These are phyloP conservation scores for Penicillium roqueforti DNA, from an alignment of 495 filamentous ascomycete genomes.

Conservation along the genomic window DNA sequence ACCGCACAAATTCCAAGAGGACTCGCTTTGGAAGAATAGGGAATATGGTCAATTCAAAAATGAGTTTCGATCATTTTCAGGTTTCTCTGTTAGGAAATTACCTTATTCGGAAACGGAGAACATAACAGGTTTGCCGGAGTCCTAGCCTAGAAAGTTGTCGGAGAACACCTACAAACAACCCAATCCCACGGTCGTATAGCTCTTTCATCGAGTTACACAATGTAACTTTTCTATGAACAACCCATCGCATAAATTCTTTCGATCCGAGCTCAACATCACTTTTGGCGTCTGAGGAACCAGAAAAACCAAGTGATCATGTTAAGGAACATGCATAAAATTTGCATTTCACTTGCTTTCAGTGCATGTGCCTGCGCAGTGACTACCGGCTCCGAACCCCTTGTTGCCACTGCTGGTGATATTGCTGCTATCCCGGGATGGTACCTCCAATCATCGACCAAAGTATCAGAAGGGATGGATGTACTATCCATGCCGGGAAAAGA, in stretches of 20 bases:
- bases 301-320: not conserved
- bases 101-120: not conserved
- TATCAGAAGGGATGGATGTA: constrained; percentile 28
- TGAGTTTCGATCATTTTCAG: not conserved
- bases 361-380: not conserved
- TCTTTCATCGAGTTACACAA: not conserved
- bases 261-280: not conserved
- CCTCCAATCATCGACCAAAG: constrained; percentile 45
- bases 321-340: not conserved
- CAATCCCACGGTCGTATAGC: constrained; percentile 3
- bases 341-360: constrained; percentile 1
- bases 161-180: not conserved
- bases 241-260: not conserved
- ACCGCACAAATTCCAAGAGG: not conserved
- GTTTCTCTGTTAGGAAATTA: not conserved
- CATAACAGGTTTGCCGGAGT: not conserved
- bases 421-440: constrained; percentile 53
- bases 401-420: constrained; percentile 26
- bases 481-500: constrained; percentile 48
- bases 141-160: not conserved
- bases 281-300: not conserved
- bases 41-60: not conserved
- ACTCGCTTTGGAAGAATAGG: no score
- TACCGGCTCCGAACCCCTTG: constrained; percentile 3
- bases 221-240: not conserved